Percentiles rank a stretch among this genome's conserved stretches.
These are phyloP conservation scores for Macadamia integrifolia DNA, from an alignment of 164 flowering plant species.

Conservation along the genomic window DNA sequence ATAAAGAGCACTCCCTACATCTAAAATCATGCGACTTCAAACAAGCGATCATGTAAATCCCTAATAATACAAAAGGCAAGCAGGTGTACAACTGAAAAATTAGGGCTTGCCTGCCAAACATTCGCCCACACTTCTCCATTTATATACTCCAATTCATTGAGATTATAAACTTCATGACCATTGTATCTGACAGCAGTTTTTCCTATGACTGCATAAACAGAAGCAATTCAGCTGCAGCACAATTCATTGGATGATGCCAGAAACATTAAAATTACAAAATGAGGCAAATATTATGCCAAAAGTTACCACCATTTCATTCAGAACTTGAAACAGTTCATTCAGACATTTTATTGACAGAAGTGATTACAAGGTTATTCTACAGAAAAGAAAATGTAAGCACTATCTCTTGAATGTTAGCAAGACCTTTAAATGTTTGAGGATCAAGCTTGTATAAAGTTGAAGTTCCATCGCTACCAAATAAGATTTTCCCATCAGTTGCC, in stretches of 20 bases:
- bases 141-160: slow-evolving; percentile 86
- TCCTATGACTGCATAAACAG: slow-evolving; percentile 38
- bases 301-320: neutral
- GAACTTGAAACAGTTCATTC: slow-evolving; percentile 1
- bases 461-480: slow-evolving; percentile 95
- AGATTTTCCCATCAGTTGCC: slow-evolving; percentile 87
- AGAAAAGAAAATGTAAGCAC: neutral
- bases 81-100: neutral
- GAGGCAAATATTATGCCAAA: neutral
- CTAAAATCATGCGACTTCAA: neutral
- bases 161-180: slow-evolving; percentile 62
- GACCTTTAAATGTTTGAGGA: slow-evolving; percentile 71
- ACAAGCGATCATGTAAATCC: neutral
- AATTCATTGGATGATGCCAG: neutral
- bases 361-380: neutral
- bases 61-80: neutral
- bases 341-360: neutral
- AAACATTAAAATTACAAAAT: neutral
- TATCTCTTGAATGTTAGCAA: slow-evolving; percentile 6
- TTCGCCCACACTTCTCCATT: slow-evolving; percentile 98
- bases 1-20: neutral
- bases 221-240: slow-evolving; percentile 9
- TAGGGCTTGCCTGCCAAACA: slow-evolving; percentile 56
- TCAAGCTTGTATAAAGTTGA: slow-evolving; percentile 76
- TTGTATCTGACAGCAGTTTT: slow-evolving; percentile 50